Base-by-base conservation (phyloP, 2,329 filamentous ascomycete species). In the Aspergillus awamori region DNA sequence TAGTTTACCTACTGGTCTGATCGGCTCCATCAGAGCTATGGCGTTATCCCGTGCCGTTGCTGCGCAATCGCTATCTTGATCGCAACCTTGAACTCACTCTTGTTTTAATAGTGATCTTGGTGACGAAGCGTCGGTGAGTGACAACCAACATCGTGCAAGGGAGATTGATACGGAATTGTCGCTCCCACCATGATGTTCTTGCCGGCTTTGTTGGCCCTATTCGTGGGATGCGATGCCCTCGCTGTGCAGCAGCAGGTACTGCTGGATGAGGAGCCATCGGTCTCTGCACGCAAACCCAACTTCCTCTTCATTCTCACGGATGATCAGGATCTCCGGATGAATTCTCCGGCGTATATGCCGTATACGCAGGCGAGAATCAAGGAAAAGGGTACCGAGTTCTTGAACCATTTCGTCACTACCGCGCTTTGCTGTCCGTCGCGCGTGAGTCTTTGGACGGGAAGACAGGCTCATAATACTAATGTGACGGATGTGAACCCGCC, bases 381-480 rank as follows among this genome's bases (percentile, higher is more conserved):
- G 11, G 77, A 86, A 0, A 76, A 86, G 57, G 89, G 88, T 0
- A 87, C 85, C 0, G 81, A 80, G 1, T 91, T 85, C 63, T 76
- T 77, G 49, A 84, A 84, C 41, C 88, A 91, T 67, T 91, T 86
- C 60, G 88, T 86, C 65, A 90, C 88, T 0, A 85, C 87, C 0
- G 81, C 89, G 0, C 72, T 89, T 0, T 91, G 89, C 72, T 91
- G 89, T 65, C 89, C 89, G 0, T 87, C 87, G 0, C 80, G 89
- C 2, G 88, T 89, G 2, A 85, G 83, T 13, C 73, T 91, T 1
- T 86, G 83, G 82, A 90, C 88, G 0, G 88, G 89, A 0, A 85
- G 84, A 68, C 82, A 85, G 6, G 86, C 88, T 0, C 89, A 91
- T 66, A 90, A 90, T 65, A 90, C 87, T 0, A 91, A 91, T 65